These are phyloP conservation scores for Xylariaceae sp. DNA, from an alignment of 2,329 filamentous ascomycete species.

Conservation along the genomic window DNA sequence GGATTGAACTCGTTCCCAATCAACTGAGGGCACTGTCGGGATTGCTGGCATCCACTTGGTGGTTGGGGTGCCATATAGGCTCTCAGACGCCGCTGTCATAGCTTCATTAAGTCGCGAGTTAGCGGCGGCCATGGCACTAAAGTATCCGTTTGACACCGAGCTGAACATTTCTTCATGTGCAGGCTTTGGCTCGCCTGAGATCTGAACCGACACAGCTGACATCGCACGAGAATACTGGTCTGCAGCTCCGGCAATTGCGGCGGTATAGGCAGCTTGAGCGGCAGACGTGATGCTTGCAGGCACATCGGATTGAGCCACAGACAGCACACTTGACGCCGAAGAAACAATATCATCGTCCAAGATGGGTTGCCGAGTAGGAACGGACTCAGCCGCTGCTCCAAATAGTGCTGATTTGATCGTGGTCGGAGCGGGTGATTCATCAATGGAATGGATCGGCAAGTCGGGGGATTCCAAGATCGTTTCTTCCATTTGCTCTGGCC, in stretches of 20 bases:
- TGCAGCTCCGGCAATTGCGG: constrained; percentile 70
- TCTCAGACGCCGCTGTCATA: constrained; percentile 58
- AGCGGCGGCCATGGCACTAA: constrained; percentile 67
- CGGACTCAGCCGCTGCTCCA: constrained; percentile 58
- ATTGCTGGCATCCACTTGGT: constrained; percentile 45
- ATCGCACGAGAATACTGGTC: constrained; percentile 72
- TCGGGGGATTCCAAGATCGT: constrained; percentile 43
- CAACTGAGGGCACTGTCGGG: constrained; percentile 49
- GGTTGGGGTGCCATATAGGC: constrained; percentile 56
- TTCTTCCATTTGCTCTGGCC: constrained; percentile 44
- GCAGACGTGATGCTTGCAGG: constrained; percentile 50
- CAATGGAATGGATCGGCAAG: constrained; percentile 32
- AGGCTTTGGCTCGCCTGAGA: constrained; percentile 73
- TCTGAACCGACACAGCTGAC: constrained; percentile 69
- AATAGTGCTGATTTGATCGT: constrained; percentile 56
- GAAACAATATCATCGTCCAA: constrained; percentile 55
- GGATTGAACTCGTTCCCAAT: constrained; percentile 61
- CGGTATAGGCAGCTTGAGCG: constrained; percentile 66
- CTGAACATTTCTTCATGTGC: constrained; percentile 72
- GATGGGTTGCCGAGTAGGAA: constrained; percentile 56
- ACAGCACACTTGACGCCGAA: constrained; percentile 46
- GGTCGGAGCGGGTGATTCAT: constrained; percentile 30
- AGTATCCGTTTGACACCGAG: constrained; percentile 73
- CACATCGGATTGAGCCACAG: constrained; percentile 44
- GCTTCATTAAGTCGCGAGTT: constrained; percentile 64